Conservation (phyloP, 2,329 filamentous ascomycete genomes). For the Biscogniauxia sp. region DNA sequence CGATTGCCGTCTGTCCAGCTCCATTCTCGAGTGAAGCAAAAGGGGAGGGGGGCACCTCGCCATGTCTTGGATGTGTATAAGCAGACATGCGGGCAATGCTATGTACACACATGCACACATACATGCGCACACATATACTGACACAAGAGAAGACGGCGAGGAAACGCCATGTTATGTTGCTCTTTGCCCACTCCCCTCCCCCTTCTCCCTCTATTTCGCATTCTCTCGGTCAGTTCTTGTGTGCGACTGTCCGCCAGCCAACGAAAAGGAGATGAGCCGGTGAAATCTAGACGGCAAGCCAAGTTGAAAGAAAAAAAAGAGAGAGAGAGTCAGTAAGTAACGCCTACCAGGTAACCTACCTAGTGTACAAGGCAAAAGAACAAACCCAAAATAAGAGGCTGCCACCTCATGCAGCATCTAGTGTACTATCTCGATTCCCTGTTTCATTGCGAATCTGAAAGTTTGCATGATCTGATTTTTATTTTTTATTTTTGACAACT, state of each 20-base stretch:
- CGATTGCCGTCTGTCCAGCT: slow-evolving; percentile 11
- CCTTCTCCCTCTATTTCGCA: too few relatives aligned
- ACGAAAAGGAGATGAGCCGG: too few relatives aligned
- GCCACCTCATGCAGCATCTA: background rate
- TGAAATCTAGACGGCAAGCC: too few relatives aligned
- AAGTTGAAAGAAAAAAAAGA: background rate
- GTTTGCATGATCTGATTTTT: background rate
- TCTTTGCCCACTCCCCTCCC: too few relatives aligned
- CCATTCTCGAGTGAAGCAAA: slow-evolving; percentile 18
- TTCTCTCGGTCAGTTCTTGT: too few relatives aligned
- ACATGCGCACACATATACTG: background rate
- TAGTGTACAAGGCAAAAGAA: background rate
- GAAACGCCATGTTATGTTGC: too few relatives aligned
- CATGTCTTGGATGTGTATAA: slow-evolving; percentile 24
- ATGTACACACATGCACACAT: background rate
- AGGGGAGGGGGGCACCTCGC: slow-evolving; percentile 11
- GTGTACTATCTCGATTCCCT: background rate
- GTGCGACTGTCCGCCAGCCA: too few relatives aligned
- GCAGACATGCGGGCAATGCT: slow-evolving; percentile 10
- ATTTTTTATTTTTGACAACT: background rate
- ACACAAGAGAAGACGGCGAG: too few relatives aligned
- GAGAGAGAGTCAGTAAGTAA: background rate
- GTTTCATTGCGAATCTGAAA: background rate
- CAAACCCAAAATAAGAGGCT: background rate
- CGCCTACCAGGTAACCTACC: too few relatives aligned